Conservation (phyloP, 306 rosid genomes). For the Vicia villosa region DNA sequence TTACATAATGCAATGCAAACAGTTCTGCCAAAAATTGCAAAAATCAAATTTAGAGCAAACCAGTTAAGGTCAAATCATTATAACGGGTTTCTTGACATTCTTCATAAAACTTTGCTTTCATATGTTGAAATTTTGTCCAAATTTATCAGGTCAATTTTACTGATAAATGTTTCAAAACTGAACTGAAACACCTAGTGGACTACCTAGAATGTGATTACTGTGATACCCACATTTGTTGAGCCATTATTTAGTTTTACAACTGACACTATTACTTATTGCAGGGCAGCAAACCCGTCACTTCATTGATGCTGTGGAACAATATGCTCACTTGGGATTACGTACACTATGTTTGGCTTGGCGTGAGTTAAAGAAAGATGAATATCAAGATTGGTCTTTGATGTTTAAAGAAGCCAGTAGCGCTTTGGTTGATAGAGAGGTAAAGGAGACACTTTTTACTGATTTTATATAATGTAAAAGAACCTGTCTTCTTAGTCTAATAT, state of each 20-base stretch:
- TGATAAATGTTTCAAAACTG: slow-evolving; percentile 17
- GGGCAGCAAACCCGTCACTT: slow-evolving; percentile 90
- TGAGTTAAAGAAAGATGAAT: slow-evolving; percentile 80
- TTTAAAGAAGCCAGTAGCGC: slow-evolving; percentile 94
- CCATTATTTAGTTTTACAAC: slow-evolving; percentile 4
- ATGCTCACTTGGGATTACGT: slow-evolving; percentile 90
- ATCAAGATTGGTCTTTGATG: slow-evolving; percentile 86
- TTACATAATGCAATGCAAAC: slow-evolving; percentile 18
- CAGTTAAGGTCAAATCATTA: slow-evolving; percentile 14
- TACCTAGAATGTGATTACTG: slow-evolving; percentile 5
- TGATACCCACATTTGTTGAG: slow-evolving; percentile 18
- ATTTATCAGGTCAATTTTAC: slow-evolving; percentile 19
- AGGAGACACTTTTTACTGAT: slow-evolving; percentile 35
- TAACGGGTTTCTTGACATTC: slow-evolving; percentile 11
- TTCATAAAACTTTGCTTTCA: slow-evolving; percentile 18
- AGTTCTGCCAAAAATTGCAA: neutral
- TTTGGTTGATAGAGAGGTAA: slow-evolving; percentile 97
- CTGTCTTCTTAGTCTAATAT: slow-evolving; percentile 34
- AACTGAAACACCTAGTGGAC: slow-evolving; percentile 6
- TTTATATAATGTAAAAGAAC: slow-evolving; percentile 16
- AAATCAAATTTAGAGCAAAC: slow-evolving; percentile 8
- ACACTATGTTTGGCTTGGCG: slow-evolving; percentile 95
- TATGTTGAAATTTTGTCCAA: slow-evolving; percentile 17
- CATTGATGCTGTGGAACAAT: slow-evolving; percentile 94
- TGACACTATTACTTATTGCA: slow-evolving; percentile 43